These are phyloP conservation scores for Stachybotrys chartarum DNA, from an alignment of 2,329 filamentous ascomycete species.

Conservation along the genomic window DNA sequence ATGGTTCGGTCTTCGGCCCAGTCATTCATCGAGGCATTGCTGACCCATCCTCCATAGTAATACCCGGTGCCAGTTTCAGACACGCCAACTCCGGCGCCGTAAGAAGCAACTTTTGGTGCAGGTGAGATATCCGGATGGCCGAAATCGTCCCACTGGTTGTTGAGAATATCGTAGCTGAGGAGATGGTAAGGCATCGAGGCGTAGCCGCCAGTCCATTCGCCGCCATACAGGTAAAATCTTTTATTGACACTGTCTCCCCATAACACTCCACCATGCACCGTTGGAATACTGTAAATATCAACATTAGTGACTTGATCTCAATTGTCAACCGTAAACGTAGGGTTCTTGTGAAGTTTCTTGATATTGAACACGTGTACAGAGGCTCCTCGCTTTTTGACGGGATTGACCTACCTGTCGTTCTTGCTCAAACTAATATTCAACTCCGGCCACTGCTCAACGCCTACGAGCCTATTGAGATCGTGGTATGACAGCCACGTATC, in stretches of 20 bases:
- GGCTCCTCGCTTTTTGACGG: too few species aligned
- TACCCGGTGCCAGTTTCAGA: slow-evolving; percentile 46
- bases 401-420: slow-evolving; percentile 1
- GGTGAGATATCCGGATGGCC: slow-evolving; percentile 14
- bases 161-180: slow-evolving; percentile 47
- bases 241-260: slow-evolving; percentile 56
- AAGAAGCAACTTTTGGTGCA: slow-evolving; percentile 26
- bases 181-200: slow-evolving; percentile 18
- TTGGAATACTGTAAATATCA: slow-evolving; percentile 44
- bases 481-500: slow-evolving; percentile 3
- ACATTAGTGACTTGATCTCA: too few species aligned
- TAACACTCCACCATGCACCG: slow-evolving; percentile 31
- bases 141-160: slow-evolving; percentile 45
- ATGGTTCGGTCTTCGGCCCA: slow-evolving; percentile 3
- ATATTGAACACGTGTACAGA: too few species aligned
- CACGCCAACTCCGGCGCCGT: slow-evolving; percentile 46
- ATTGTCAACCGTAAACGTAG: too few species aligned
- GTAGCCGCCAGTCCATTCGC: slow-evolving; percentile 36
- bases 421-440: not conserved
- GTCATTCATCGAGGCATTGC: slow-evolving; percentile 33
- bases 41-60: slow-evolving; percentile 54
- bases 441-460: not conserved
- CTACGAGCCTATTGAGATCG: not conserved
- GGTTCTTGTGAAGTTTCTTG: too few species aligned
- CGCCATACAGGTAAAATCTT: slow-evolving; percentile 53